phyloP scores from a whole-genome alignment of 2,329 filamentous ascomycete species.

The Raffaelea albimanens region DNA sequence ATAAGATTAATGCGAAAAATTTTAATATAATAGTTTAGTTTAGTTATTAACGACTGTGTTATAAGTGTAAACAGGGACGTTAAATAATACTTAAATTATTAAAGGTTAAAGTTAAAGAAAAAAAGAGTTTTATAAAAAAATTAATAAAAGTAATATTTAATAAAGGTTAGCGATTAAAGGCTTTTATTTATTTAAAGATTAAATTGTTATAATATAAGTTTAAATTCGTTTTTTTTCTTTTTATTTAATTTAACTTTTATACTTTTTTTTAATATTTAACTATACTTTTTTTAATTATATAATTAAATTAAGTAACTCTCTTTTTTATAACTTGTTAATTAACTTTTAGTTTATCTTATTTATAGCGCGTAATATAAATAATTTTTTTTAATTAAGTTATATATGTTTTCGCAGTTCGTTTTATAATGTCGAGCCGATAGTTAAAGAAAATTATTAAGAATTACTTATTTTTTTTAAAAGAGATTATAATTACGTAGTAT shows the following conservation, averaged over 20 bases:
- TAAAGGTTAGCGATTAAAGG: too few species aligned
- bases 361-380: not conserved
- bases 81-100: not conserved
- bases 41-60: not conserved
- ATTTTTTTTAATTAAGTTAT: not conserved
- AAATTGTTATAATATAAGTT: too few species aligned
- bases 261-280: not conserved
- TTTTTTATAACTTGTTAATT: not conserved
- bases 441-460: not conserved
- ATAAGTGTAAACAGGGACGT: not conserved
- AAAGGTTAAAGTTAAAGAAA: not conserved
- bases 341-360: not conserved
- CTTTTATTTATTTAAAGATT: too few species aligned
- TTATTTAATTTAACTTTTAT: too few species aligned
- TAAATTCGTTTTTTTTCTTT: too few species aligned
- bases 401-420: not conserved
- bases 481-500: not conserved
- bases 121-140: not conserved
- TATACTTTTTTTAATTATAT: not conserved
- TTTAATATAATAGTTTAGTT: not conserved
- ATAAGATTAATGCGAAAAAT: not conserved
- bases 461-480: too few species aligned
- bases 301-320: too few species aligned
- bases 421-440: not conserved
- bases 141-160: not conserved